A percentile compares a stretch with the other conserved stretches of the same genome.
These are phyloP conservation scores for Endothia cerciana DNA, from an alignment of 2,329 filamentous ascomycete genomes.

Conservation along the genomic window DNA sequence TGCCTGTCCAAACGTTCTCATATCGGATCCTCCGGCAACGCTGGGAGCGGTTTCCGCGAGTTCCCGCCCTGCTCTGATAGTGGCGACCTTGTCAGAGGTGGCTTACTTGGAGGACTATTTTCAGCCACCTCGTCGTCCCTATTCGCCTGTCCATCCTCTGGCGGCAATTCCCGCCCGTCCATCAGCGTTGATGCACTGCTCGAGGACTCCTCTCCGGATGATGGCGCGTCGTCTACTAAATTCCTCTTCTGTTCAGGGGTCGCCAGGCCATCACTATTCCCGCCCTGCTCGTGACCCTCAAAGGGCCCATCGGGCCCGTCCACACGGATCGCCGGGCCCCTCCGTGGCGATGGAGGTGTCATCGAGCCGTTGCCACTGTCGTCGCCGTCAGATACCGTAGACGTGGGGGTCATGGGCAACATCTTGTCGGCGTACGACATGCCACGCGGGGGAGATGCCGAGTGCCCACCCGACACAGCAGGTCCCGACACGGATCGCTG, in stretches of 20 bases:
- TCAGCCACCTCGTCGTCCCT: constrained; percentile 9
- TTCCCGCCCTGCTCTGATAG: constrained; percentile 28
- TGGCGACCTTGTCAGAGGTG: constrained; percentile 29
- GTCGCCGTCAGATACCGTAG: constrained; percentile 34
- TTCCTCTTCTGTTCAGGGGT: background rate
- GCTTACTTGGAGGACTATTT: background rate
- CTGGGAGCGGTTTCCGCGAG: constrained; percentile 40
- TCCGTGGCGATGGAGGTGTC: constrained; percentile 30
- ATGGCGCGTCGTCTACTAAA: background rate
- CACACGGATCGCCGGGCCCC: constrained; percentile 19
- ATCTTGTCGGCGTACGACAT: constrained; percentile 37
- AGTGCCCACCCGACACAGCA: constrained; percentile 3
- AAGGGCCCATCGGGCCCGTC: constrained; percentile 14
- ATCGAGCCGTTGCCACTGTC: constrained; percentile 10
- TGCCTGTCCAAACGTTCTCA: constrained; percentile 21
- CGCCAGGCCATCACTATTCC: background rate
- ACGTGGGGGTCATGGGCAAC: constrained; percentile 40
- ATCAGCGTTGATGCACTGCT: constrained; percentile 6
- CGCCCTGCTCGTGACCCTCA: background rate
- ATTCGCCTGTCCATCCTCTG: constrained; percentile 4
- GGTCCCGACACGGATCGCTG: constrained; percentile 13
- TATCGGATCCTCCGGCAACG: constrained; percentile 40
- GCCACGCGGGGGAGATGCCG: constrained; percentile 9
- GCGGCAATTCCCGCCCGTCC: constrained; percentile 12
- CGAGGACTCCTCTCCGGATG: constrained; percentile 14